phyloP scores from a whole-genome alignment of 345 rosid genomes.

The Aquilaria sinensis region DNA sequence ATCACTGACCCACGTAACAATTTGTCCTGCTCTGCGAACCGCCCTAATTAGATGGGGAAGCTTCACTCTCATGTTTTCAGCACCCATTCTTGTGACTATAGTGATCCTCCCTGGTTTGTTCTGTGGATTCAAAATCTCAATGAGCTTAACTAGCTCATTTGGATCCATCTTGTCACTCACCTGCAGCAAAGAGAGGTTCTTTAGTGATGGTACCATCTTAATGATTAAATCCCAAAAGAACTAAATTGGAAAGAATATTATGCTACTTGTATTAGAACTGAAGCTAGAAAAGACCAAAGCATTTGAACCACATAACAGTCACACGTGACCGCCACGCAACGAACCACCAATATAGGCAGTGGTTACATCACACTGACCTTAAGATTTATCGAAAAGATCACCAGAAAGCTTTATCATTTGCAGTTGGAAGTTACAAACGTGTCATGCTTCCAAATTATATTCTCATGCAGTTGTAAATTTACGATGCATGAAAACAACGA shows the following conservation, averaged over 20 bases:
- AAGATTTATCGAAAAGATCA: too few relatives aligned
- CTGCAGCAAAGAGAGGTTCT: slow-evolving; percentile 24
- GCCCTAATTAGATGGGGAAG: slow-evolving; percentile 87
- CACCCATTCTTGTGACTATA: slow-evolving; percentile 83
- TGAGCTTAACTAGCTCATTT: slow-evolving; percentile 72
- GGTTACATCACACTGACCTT: too few relatives aligned
- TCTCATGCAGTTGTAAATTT: too few relatives aligned
- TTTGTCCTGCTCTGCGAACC: slow-evolving; percentile 70
- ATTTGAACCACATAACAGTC: too few relatives aligned
- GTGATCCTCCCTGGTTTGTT: slow-evolving; percentile 89
- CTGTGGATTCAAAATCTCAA: slow-evolving; percentile 82
- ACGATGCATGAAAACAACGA: too few relatives aligned
- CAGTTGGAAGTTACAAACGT: too few relatives aligned
- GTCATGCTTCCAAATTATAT: too few relatives aligned
- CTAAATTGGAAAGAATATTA: not conserved
- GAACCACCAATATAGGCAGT: too few relatives aligned
- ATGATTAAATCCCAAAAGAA: not conserved
- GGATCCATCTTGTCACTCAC: slow-evolving; percentile 97
- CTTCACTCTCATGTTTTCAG: slow-evolving; percentile 94
- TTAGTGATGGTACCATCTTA: slow-evolving; percentile 3
- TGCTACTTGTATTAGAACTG: too few relatives aligned
- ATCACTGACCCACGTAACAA: slow-evolving; percentile 93
- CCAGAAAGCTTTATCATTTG: too few relatives aligned
- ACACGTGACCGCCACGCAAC: too few relatives aligned
- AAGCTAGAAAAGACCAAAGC: too few relatives aligned